Evolutionary conservation across 306 rosid genomes (phyloP), one percentile per base, ranked within the genome.

Genomic region (Dryas drummondii): DNA sequence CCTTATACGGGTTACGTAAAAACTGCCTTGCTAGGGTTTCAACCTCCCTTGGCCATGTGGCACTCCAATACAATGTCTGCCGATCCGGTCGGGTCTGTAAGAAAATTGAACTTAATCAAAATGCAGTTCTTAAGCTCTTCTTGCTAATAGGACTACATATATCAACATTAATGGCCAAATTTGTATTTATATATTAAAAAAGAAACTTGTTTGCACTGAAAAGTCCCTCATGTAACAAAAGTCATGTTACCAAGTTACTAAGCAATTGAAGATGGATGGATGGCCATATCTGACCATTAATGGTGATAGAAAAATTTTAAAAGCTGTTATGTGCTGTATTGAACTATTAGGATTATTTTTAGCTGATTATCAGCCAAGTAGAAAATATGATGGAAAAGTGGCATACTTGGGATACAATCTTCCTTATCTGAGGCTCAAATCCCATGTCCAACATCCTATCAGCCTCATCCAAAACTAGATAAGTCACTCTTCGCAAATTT

Each of bases 381-480:
- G 14, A 4, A 6, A 37, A 61, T 56, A 79, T 51, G 15, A 82
- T 15, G 54, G 19, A 37, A 53, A 58, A 55, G 64, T 40, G 72
- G 41, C 79, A 54, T 88, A 90, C 97, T 89, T 94, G 98, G 85
- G 86, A 72, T 2, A 90, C 66, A 66, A 94, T 90, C 77, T 92
- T 94, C 78, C 96, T 80, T 83, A 94, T 94, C 74, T 94, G 98
- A 73, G 98, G 98, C 75, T 94, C 98, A 85, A 94, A 94, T 68
- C 98, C 98, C 98, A 94, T 94, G 83, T 94, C 98, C 85, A 94
- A 84, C 98, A 94, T 94, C 78, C 98, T 80, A 85, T 94, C 98
- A 69, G 98, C 98, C 81, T 94, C 97, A 80, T 94, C 98, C 77
- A 94, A 84, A 54, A 94, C 97, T 62, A 94, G 96, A 75, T 91